Base-by-base conservation (phyloP, 2,329 filamentous ascomycete genomes). In the Colletotrichum neosansevieriae region DNA sequence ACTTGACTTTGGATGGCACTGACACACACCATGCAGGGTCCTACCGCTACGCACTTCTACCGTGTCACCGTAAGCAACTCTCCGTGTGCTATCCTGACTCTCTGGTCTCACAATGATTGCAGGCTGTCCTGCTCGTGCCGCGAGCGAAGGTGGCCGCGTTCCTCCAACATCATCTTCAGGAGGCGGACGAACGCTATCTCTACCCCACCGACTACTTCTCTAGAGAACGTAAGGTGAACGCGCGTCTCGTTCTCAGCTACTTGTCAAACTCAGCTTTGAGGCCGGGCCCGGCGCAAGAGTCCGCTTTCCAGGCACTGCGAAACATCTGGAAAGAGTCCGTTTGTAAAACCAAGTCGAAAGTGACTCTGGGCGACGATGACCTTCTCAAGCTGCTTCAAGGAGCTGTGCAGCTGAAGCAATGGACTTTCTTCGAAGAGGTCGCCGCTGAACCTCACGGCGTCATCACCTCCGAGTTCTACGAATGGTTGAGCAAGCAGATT, bases 11-110 rank as follows among this genome's bases (percentile, higher is more conserved):
- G n/a, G n/a, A 19, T 4, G 1, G 17, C 15, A 32, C 15, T 51
- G 32, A 34, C 4, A 1, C 12, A n/a, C 2, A n/a, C 34, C 9
- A 11, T 29, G 10, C 21, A 34, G 73, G 74, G 72, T 0, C 70
- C 72, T 15, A 59, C 19, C 3, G 73, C 71, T 13, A 75, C 66
- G 3, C 74, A 75, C 15, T 73, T 72, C 72, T 75, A 76, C 70
- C 72, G 71, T 45, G 21, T 24, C 1, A 42, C 34, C 17, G 64
- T 58, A 12, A 17, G 51, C 15, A 11, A n/a, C 3, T 42, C 0
- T 5, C 7, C 2, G n/a, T 5, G n/a, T 6, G 5, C 3, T 10
- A 12, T 11, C 11, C 5, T 15, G 15, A 6, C n/a, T 11, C 3
- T 10, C 3, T 15, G 3, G 6, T 19, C 44, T 44, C 11, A 29